Evolutionary conservation across 1,139 yeast species (phyloP), one percentile per base, ranked within the genome.

Genomic region (Blastobotrys aristatus): DNA sequence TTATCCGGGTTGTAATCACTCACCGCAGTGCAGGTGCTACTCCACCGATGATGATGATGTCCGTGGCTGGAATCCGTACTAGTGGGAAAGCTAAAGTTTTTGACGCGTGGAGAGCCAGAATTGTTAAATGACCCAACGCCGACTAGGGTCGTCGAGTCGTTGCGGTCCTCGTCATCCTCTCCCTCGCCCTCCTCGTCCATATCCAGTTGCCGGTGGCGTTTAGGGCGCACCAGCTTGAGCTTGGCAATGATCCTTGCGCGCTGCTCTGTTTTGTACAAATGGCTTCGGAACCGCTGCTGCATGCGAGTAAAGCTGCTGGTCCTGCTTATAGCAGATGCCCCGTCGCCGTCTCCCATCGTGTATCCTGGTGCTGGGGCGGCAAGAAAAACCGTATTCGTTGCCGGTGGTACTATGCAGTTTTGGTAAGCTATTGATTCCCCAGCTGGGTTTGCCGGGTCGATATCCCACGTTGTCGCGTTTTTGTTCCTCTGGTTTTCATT

Each of bases 1-100:
- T 34, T 39, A 6, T 11, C 31, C 6, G 48, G 48, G 26, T 33
- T 26, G 18, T 40, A 44, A 5, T 44, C 43, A 14, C 38, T 33
- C 8, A 35, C 43, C 6, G 37, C 37, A 2, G 48, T 40, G 39
- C 33, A 17, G 2, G 43, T 18, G 21, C 33, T 17, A 2, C 20
- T 8, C 41, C 46, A 36, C 29, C 40, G 26, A 22, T 22, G 24
- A n/a, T n/a, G n/a, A 30, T 30, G 8, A 30, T 30, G 32, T 13
- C 16, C 16, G 5, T 6, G 32, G n/a, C 13, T 20, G 17, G 5
- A n/a, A n/a, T 6, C 17, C 13, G 14, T 30, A 13, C 8, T 21
- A 27, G 22, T 10, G 3, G 46, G 41, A n/a, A 34, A 10, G 33
- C 45, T 34, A 30, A 33, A 34, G 27, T 35, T 38, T 11, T 44